Conservation (phyloP, 1,139 yeast genomes). For the Nakaseomyces uthaithaninus region DNA sequence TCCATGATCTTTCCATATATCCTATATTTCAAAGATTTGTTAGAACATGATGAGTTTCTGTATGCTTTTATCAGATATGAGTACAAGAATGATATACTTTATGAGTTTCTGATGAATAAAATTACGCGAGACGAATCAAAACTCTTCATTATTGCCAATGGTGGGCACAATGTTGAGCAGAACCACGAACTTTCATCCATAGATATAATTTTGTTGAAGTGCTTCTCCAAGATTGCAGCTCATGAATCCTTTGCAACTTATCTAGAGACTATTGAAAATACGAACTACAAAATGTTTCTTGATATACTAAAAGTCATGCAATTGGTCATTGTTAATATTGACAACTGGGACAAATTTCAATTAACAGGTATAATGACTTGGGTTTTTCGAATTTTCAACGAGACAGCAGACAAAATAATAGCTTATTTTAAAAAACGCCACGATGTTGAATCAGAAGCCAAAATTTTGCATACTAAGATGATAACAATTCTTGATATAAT, state of each 20-base stretch:
- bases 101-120: slow-evolving; percentile 17
- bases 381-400: slow-evolving; percentile 39
- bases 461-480: slow-evolving; percentile 17
- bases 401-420: slow-evolving; percentile 18
- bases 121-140: slow-evolving; percentile 16
- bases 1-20: slow-evolving; percentile 18
- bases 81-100: slow-evolving; percentile 14
- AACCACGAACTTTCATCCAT: slow-evolving; percentile 13
- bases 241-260: slow-evolving; percentile 36
- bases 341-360: slow-evolving; percentile 47
- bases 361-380: slow-evolving; percentile 48
- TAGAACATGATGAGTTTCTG: slow-evolving; percentile 26
- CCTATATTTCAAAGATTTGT: slow-evolving; percentile 20
- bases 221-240: slow-evolving; percentile 22
- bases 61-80: slow-evolving; percentile 22
- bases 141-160: slow-evolving; percentile 11
- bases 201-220: slow-evolving; percentile 18
- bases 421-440: slow-evolving; percentile 20
- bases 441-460: slow-evolving; percentile 18
- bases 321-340: slow-evolving; percentile 41
- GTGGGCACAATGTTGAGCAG: background rate
- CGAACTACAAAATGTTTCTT: slow-evolving; percentile 17
- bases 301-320: slow-evolving; percentile 35
- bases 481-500: slow-evolving; percentile 41
- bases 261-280: slow-evolving; percentile 23